A percentile compares a stretch with the other conserved stretches of the same genome.
Conservation (phyloP, 2,329 filamentous ascomycete species). For the Didymella pinodella region DNA sequence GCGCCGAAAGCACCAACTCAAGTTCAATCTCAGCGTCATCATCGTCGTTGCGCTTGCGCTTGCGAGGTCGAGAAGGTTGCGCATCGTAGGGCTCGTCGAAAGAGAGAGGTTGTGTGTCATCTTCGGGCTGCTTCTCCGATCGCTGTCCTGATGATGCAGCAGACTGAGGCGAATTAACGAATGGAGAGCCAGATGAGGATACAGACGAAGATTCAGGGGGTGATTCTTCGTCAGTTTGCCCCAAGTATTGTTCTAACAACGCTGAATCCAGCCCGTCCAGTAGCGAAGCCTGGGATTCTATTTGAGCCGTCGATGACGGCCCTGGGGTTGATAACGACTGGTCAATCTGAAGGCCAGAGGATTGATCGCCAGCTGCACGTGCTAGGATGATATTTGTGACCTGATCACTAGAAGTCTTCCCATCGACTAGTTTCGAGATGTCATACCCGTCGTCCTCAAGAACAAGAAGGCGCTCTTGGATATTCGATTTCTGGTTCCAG, state of each 20-base stretch:
- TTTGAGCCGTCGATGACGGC: no score
- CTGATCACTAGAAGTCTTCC: background rate
- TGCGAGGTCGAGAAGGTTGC: background rate
- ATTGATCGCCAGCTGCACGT: background rate
- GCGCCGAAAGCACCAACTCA: background rate
- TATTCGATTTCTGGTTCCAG: constrained; percentile 17
- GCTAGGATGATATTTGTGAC: constrained; percentile 7
- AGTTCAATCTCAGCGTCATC: background rate
- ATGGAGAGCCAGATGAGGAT: background rate
- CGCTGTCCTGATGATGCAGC: background rate
- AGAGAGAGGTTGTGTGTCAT: background rate
- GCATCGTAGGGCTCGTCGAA: background rate
- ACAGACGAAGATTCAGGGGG: background rate
- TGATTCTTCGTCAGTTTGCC: background rate
- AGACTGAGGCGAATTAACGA: no score
- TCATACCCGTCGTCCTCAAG: constrained; percentile 6
- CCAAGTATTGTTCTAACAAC: background rate
- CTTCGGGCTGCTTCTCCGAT: background rate
- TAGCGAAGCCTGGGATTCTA: background rate
- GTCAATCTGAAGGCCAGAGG: no score
- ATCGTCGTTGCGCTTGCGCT: constrained; percentile 3
- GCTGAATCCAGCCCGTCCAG: background rate
- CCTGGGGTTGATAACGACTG: background rate
- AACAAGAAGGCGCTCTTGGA: constrained; percentile 11
- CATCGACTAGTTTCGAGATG: background rate